Base-by-base conservation (phyloP, 2,329 filamentous ascomycete genomes). In the Colletotrichum acutatum region DNA sequence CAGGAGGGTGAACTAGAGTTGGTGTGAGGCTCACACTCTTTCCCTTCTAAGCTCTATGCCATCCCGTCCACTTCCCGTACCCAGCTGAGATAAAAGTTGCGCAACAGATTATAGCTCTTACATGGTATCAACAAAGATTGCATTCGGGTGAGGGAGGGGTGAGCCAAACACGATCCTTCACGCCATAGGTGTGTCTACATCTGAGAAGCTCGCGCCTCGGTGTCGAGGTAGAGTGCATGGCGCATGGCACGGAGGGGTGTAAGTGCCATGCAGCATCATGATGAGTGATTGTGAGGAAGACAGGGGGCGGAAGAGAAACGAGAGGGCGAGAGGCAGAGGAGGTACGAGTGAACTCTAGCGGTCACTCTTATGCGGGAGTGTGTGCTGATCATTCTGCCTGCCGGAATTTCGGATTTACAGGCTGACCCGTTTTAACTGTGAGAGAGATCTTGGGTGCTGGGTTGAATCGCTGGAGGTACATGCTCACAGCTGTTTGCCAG, bases 11-110 rank as follows among this genome's bases (percentile, higher is more conserved):
- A 19, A 30, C 68, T 12, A 11, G 26, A 26, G 30, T 56, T 42
- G 34, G 67, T 46, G 56, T 19, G 56, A 52, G 57, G 22, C 52
- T 54, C 26, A 14, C 57, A 34, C 66, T 53, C 28, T 46, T 46
- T n/a, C 24, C 16, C 32, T 42, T 42, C 37, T 42, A 8, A 42
- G 37, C 16, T 56, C 16, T 37, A 54, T 52, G 22, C 14, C 11
- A 52, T 32, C 16, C 16, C 67, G 61, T 61, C 56, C 28, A 9
- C 66, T 71, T 34, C 66, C 71, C 66, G 66, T 66, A 71, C 71
- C 67, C 66, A 71, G 65, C 22, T n/a, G 37, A 28, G 8, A 30
- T 16, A 28, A 1, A 37, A 60, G 34, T 32, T 37, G 42, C 26
- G 37, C 46, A 8, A 56, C 24, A 32, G 32, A 34, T 12, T 11